A percentile compares a stretch with the other conserved stretches of the same genome.
Evolutionary conservation across 1,284 basidiomycete genomes (phyloP).

Genomic region (Inonotus obliquus): DNA sequence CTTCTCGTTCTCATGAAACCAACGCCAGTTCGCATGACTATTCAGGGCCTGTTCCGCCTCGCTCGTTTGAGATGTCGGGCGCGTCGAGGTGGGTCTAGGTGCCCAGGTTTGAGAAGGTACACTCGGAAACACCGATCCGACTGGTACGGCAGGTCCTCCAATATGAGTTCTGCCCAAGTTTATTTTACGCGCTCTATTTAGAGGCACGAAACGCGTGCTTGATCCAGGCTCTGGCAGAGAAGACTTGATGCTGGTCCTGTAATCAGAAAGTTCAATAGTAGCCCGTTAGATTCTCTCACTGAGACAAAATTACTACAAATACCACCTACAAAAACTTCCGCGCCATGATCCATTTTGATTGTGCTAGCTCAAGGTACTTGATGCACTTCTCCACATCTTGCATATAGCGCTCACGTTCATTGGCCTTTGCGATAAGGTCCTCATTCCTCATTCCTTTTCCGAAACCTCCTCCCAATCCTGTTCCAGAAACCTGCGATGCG

Average conservation of each 20-base stretch:
- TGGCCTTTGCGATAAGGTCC: not conserved
- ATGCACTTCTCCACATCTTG: constrained; percentile 14
- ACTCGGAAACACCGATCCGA: not conserved
- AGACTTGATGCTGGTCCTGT: constrained; percentile 5
- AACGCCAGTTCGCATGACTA: constrained; percentile 12
- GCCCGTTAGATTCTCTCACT: not conserved
- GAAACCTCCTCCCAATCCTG: not conserved
- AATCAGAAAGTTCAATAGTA: not conserved
- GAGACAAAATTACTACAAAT: not conserved
- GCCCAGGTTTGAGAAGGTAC: constrained; percentile 7
- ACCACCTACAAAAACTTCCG: constrained; percentile 15
- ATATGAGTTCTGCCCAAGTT: not conserved
- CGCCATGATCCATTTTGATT: constrained; percentile 18
- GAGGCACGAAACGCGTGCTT: not conserved
- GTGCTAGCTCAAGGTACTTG: constrained; percentile 8
- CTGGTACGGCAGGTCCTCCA: not conserved
- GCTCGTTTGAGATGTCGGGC: not conserved
- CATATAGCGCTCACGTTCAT: constrained; percentile 7
- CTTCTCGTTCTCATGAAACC: constrained; percentile 14
- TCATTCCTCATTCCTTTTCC: not conserved
- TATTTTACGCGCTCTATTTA: not conserved
- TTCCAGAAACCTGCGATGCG: not conserved
- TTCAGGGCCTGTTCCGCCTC: constrained; percentile 9
- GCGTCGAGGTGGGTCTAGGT: not conserved
- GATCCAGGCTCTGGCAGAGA: constrained; percentile 5